Conservation (phyloP, 2,329 filamentous ascomycete genomes). For the Diaporthe longicolla region DNA sequence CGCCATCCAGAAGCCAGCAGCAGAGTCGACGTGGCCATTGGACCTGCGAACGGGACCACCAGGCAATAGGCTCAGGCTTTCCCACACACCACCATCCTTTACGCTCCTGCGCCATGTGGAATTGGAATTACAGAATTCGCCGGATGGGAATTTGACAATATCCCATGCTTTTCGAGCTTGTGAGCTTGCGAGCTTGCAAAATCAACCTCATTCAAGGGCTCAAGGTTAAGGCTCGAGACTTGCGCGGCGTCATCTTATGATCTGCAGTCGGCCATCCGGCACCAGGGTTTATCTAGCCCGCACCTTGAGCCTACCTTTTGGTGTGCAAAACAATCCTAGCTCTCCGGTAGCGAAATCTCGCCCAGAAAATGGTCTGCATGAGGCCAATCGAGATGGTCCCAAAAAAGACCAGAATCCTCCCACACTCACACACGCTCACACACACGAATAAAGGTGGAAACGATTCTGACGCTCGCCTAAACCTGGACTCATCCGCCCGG, state of each 20-base stretch:
- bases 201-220: conserved; percentile 6
- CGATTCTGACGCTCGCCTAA: conserved; percentile 26
- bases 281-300: background rate
- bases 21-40: background rate
- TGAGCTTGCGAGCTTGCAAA: background rate
- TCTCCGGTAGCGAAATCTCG: conserved; percentile 19
- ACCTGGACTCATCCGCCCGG: conserved; percentile 10
- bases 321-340: background rate
- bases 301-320: background rate
- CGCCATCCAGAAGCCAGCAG: background rate
- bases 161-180: conserved; percentile 4
- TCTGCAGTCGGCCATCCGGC: conserved; percentile 9
- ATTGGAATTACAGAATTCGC: background rate
- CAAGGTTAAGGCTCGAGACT: conserved; percentile 14
- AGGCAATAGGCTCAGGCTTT: conserved; percentile 1
- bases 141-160: background rate
- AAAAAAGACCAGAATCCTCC: background rate
- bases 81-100: background rate
- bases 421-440: background rate
- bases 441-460: background rate
- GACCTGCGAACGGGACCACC: too few relatives aligned
- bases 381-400: conserved; percentile 16
- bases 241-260: conserved; percentile 19
- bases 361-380: conserved; percentile 11
- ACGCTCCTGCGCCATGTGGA: background rate